Evolutionary conservation across 2,329 filamentous ascomycete genomes (phyloP).

Genomic region (Colletotrichum spaethianum): DNA sequence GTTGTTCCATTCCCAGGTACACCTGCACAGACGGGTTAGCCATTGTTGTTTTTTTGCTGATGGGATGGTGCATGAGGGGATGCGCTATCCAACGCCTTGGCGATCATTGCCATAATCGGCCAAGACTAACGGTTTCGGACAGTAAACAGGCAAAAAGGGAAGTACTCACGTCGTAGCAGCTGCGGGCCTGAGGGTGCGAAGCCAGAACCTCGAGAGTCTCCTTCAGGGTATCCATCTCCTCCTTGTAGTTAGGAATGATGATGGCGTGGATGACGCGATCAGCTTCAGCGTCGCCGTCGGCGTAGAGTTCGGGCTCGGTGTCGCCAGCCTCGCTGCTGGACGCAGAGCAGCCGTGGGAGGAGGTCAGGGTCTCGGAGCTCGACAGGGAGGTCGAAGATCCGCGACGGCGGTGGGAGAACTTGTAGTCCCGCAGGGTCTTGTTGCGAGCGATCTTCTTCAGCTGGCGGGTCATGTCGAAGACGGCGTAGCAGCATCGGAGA

Average conservation of each 20-base stretch:
- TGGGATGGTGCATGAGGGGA: not conserved
- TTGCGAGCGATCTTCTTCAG: slow-evolving; percentile 62
- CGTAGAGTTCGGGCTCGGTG: slow-evolving; percentile 61
- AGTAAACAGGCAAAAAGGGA: not conserved
- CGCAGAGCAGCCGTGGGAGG: slow-evolving; percentile 62
- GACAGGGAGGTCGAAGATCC: slow-evolving; percentile 69
- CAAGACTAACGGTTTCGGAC: not conserved
- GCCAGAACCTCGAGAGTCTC: slow-evolving; percentile 79
- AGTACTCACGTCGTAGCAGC: slow-evolving; percentile 77
- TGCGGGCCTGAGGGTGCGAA: slow-evolving; percentile 74
- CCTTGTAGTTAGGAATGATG: slow-evolving; percentile 81
- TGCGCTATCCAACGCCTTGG: not conserved
- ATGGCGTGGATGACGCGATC: slow-evolving; percentile 74
- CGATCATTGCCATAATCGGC: not conserved
- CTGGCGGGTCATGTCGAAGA: slow-evolving; percentile 69
- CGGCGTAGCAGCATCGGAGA: slow-evolving; percentile 72
- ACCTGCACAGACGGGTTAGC: slow-evolving; percentile 62
- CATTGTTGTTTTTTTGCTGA: not conserved
- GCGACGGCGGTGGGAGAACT: slow-evolving; percentile 62
- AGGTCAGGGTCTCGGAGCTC: slow-evolving; percentile 68
- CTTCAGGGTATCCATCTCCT: slow-evolving; percentile 76
- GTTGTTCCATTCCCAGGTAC: slow-evolving; percentile 80
- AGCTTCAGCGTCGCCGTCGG: slow-evolving; percentile 59
- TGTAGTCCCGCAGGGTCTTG: slow-evolving; percentile 63
- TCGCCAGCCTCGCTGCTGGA: slow-evolving; percentile 67